phyloP scores from a whole-genome alignment of 805 yeast species.

The Ogataea allantospora region DNA sequence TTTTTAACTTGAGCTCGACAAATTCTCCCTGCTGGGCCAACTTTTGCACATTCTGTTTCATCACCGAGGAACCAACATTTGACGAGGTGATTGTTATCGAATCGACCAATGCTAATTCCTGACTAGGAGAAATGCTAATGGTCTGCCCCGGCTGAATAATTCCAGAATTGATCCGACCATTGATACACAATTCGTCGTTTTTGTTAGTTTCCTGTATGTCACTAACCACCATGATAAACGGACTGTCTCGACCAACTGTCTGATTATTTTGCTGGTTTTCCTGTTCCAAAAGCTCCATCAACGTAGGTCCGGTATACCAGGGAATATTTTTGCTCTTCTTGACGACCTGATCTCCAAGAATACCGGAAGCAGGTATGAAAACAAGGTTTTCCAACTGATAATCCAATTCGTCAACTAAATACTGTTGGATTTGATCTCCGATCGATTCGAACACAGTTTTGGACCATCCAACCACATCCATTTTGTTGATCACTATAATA shows the following conservation, averaged over 20 bases:
- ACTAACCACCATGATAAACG: conserved; percentile 58
- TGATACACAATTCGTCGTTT: conserved; percentile 48
- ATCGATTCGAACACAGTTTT: conserved; percentile 53
- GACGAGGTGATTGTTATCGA: conserved; percentile 27
- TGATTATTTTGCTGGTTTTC: conserved; percentile 27
- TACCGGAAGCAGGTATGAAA: conserved; percentile 70
- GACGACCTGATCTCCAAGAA: conserved; percentile 64
- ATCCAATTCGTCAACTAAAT: conserved; percentile 53
- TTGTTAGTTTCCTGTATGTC: conserved; percentile 54
- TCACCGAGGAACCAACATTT: conserved; percentile 23
- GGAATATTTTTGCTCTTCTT: conserved; percentile 33
- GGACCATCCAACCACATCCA: conserved; percentile 63
- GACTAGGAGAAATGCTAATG: conserved; percentile 53
- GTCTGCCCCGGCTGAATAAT: conserved; percentile 69
- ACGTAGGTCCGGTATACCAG: conserved; percentile 46
- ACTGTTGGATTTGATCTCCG: conserved; percentile 45
- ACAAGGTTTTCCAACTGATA: conserved; percentile 39
- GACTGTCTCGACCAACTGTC: conserved; percentile 28
- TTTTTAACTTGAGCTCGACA: conserved; percentile 43
- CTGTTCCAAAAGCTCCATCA: conserved; percentile 41
- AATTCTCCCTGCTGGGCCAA: conserved; percentile 56
- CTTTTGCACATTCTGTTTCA: conserved; percentile 23
- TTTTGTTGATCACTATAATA: conserved; percentile 65
- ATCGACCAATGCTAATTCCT: conserved; percentile 43
- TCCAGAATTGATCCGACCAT: conserved; percentile 71